phyloP scores from a whole-genome alignment of 495 filamentous ascomycete genomes.

The Terfezia claveryi region DNA sequence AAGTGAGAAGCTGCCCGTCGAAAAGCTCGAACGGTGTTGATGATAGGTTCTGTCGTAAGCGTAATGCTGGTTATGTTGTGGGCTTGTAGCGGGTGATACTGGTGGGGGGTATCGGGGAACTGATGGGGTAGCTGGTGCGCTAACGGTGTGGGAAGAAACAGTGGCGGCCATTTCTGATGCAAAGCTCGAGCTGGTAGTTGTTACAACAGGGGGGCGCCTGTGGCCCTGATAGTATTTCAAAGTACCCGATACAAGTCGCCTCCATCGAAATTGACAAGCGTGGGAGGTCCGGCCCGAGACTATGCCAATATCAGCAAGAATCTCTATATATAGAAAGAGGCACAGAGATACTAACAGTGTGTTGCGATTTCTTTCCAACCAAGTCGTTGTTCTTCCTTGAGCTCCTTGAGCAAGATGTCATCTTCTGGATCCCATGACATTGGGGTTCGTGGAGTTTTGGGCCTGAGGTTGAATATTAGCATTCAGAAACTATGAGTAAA shows the following conservation, averaged over 20 bases:
- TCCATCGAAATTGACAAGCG: slow-evolving; percentile 20
- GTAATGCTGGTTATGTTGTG: neutral
- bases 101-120: neutral
- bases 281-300: slow-evolving; percentile 18
- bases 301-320: neutral
- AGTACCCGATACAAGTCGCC: slow-evolving; percentile 19
- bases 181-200: slow-evolving; percentile 18
- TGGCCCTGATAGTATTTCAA: slow-evolving; percentile 20
- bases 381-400: slow-evolving; percentile 20
- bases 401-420: slow-evolving; percentile 18
- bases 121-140: neutral
- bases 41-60: neutral
- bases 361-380: slow-evolving; percentile 21
- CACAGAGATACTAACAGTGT: slow-evolving; percentile 7
- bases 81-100: neutral
- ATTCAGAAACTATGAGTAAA: slow-evolving; percentile 1
- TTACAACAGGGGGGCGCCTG: slow-evolving; percentile 18
- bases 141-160: neutral
- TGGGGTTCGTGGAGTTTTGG: slow-evolving; percentile 19
- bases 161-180: slow-evolving; percentile 19
- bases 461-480: slow-evolving; percentile 6
- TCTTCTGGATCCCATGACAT: slow-evolving; percentile 21
- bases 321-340: neutral
- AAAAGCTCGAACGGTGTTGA: neutral
- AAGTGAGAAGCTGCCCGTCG: neutral